These are phyloP conservation scores for Talaromyces nanjingensis DNA, from an alignment of 495 filamentous ascomycete genomes.

Conservation along the genomic window DNA sequence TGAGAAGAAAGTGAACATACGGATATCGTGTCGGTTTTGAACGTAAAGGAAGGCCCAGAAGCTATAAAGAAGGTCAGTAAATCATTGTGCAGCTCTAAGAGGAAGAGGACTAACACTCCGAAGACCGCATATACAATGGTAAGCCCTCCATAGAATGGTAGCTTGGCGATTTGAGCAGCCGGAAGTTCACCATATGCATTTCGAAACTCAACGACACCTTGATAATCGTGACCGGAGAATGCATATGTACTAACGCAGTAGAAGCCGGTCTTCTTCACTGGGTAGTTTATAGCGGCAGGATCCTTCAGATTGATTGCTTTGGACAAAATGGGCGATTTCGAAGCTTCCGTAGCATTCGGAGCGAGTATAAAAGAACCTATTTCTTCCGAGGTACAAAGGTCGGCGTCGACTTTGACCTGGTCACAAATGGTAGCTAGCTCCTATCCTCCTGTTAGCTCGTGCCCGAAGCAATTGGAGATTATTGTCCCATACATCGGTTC, in stretches of 20 bases:
- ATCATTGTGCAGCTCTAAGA: background rate
- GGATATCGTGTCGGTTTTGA: slow-evolving; percentile 87
- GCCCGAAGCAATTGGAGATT: background rate
- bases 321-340: slow-evolving; percentile 65
- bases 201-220: slow-evolving; percentile 79
- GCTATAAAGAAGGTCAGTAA: slow-evolving; percentile 19
- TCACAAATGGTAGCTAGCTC: slow-evolving; percentile 74
- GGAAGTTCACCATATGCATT: slow-evolving; percentile 96
- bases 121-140: slow-evolving; percentile 92
- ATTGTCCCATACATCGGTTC: slow-evolving; percentile 23
- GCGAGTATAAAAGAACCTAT: slow-evolving; percentile 81
- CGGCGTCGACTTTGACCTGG: slow-evolving; percentile 52
- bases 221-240: slow-evolving; percentile 57
- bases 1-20: slow-evolving; percentile 35
- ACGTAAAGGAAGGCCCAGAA: slow-evolving; percentile 97
- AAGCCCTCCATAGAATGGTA: slow-evolving; percentile 94
- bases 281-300: slow-evolving; percentile 67
- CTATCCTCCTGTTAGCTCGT: slow-evolving; percentile 19
- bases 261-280: slow-evolving; percentile 82
- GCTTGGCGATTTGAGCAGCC: slow-evolving; percentile 88
- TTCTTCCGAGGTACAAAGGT: slow-evolving; percentile 64
- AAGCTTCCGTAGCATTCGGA: slow-evolving; percentile 60
- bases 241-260: slow-evolving; percentile 83
- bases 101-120: slow-evolving; percentile 47
- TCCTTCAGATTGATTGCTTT: slow-evolving; percentile 76